Evolutionary conservation across 352 stramenopile genomes (phyloP).

Genomic region (Peronospora destructor): DNA sequence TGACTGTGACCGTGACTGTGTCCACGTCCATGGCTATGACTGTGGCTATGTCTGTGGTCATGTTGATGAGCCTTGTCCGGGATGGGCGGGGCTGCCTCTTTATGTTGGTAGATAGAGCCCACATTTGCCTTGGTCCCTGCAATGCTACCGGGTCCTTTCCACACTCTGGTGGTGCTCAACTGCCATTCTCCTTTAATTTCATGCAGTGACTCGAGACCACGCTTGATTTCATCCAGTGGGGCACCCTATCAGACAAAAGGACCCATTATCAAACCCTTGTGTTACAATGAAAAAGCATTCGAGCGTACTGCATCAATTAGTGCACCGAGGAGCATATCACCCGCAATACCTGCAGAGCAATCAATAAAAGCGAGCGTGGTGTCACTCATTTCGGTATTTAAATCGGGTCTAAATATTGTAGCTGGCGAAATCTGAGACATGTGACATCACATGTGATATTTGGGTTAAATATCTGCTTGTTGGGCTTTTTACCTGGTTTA

Average conservation of each 20-base stretch:
- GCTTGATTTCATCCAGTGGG: slow-evolving; percentile 46
- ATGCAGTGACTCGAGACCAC: slow-evolving; percentile 46
- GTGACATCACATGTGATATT: too few relatives aligned
- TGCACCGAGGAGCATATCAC: slow-evolving; percentile 88
- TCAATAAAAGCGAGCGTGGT: slow-evolving; percentile 65
- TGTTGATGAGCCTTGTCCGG: slow-evolving; percentile 9
- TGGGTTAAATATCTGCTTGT: too few relatives aligned
- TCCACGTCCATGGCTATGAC: slow-evolving; percentile 17
- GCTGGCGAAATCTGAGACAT: too few relatives aligned
- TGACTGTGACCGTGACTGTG: slow-evolving; percentile 22
- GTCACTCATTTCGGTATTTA: slow-evolving; percentile 19
- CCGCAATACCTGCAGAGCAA: slow-evolving; percentile 84
- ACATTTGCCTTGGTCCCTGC: slow-evolving; percentile 87
- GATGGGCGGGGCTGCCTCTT: slow-evolving; percentile 32
- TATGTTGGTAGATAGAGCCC: slow-evolving; percentile 80
- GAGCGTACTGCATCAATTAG: slow-evolving; percentile 78
- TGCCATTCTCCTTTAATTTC: slow-evolving; percentile 84
- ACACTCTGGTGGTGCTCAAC: slow-evolving; percentile 58
- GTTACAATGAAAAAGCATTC: neutral
- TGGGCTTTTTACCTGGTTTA: too few relatives aligned
- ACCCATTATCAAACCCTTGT: neutral
- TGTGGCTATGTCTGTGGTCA: slow-evolving; percentile 18
- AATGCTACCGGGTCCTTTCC: slow-evolving; percentile 86
- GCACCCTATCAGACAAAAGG: slow-evolving; percentile 40
- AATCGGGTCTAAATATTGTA: too few relatives aligned